Conservation (phyloP, 768 basidiomycete genomes). For the Lyophyllum semitale region DNA sequence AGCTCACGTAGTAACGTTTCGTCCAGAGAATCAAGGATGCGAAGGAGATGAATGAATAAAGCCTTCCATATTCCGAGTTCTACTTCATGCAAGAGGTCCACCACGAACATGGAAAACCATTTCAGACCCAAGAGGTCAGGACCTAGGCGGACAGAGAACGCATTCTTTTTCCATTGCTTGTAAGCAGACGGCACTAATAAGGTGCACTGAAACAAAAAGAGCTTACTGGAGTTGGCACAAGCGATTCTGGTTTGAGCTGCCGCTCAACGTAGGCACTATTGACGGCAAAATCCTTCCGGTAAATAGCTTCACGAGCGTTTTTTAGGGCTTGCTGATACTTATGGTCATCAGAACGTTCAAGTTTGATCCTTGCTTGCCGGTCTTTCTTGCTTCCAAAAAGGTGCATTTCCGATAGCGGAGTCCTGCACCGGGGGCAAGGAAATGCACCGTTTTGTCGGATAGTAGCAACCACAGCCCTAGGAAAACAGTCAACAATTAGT, state of each 20-base stretch:
- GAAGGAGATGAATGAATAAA: slow-evolving; percentile 24
- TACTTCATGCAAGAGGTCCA: slow-evolving; percentile 18
- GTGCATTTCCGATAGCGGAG: background rate
- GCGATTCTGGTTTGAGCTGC: slow-evolving; percentile 18
- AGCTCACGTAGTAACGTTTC: background rate
- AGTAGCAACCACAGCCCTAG: background rate
- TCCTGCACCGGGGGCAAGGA: background rate
- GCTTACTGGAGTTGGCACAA: slow-evolving; percentile 28
- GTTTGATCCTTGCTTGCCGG: background rate
- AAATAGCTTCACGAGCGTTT: background rate
- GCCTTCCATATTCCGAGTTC: slow-evolving; percentile 23
- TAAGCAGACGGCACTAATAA: background rate
- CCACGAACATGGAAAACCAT: slow-evolving; percentile 16
- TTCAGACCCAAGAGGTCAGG: slow-evolving; percentile 16
- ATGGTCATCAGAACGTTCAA: background rate
- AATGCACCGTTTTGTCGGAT: background rate
- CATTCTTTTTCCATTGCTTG: slow-evolving; percentile 2
- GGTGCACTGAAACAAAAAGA: background rate
- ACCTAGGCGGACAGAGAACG: slow-evolving; percentile 2
- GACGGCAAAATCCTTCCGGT: slow-evolving; percentile 12
- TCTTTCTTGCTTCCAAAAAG: background rate
- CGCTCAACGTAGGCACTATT: slow-evolving; percentile 21
- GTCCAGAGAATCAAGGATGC: slow-evolving; percentile 10
- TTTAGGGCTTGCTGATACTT: background rate
- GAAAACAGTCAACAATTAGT: background rate